These are phyloP conservation scores for Lentinula lateritia DNA, from an alignment of 768 basidiomycete species.

Conservation along the genomic window DNA sequence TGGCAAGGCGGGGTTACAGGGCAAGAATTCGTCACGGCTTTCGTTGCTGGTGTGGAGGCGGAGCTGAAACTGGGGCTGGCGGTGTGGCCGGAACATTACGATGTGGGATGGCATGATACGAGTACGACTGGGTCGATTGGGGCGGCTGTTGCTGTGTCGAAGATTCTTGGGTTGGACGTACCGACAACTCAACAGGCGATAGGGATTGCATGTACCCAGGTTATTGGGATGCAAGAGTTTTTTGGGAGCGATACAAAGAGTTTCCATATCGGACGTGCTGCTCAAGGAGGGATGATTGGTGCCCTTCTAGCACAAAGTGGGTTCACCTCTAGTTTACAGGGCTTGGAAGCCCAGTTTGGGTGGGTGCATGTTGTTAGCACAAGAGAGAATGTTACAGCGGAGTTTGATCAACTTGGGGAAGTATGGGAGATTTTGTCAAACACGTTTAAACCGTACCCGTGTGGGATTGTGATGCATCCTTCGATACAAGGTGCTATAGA, in stretches of 20 bases:
- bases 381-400: conserved; percentile 11
- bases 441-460: conserved; percentile 20
- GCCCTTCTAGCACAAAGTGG: conserved; percentile 16
- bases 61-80: conserved; percentile 18
- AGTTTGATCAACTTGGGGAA: conserved; percentile 10
- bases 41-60: conserved; percentile 18
- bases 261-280: conserved; percentile 19
- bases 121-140: conserved; percentile 19
- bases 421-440: conserved; percentile 15
- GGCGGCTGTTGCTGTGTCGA: conserved; percentile 18
- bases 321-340: conserved; percentile 15
- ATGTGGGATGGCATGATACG: conserved; percentile 21
- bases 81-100: conserved; percentile 19
- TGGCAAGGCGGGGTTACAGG: conserved; percentile 13
- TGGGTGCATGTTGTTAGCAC: conserved; percentile 19
- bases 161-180: conserved; percentile 13
- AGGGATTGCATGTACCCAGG: conserved; percentile 18
- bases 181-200: conserved; percentile 18
- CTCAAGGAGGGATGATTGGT: conserved; percentile 16
- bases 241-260: conserved; percentile 19
- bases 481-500: conserved; percentile 17
- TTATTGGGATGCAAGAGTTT: conserved; percentile 18
- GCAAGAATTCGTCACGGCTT: conserved; percentile 14
- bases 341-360: conserved; percentile 16
- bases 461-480: conserved; percentile 18